A percentile compares a stretch with the other conserved stretches of the same genome.
These are phyloP conservation scores for Paecilomyces fulvus DNA, from an alignment of 2,329 filamentous ascomycete species.

Conservation along the genomic window DNA sequence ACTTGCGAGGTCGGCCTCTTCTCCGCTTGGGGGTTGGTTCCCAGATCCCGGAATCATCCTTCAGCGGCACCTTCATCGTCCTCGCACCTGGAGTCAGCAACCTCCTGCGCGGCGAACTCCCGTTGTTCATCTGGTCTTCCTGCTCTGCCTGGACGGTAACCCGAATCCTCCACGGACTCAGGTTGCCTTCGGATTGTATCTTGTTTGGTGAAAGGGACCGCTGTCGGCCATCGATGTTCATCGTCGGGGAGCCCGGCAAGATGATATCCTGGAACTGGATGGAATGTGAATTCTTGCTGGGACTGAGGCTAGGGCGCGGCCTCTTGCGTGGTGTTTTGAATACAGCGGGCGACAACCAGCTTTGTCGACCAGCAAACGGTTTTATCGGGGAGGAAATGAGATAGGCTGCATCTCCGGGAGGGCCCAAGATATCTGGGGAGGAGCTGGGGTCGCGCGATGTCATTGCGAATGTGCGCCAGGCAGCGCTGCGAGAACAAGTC, in stretches of 20 bases:
- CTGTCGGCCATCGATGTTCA: constrained; percentile 20
- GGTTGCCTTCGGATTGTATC: constrained; percentile 27
- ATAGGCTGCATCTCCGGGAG: constrained; percentile 34
- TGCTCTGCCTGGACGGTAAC: constrained; percentile 42
- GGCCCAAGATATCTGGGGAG: constrained; percentile 35
- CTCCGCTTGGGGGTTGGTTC: constrained; percentile 32
- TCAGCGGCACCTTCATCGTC: constrained; percentile 36
- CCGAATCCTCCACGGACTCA: constrained; percentile 41
- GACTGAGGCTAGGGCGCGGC: constrained; percentile 26
- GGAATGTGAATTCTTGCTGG: constrained; percentile 29
- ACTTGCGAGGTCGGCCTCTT: constrained; percentile 37
- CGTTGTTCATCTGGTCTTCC: constrained; percentile 27
- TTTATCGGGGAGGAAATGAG: constrained; percentile 35
- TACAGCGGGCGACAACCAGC: constrained; percentile 31
- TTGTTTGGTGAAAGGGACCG: constrained; percentile 32
- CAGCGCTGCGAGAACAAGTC: constrained; percentile 9
- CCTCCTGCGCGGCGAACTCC: constrained; percentile 23
- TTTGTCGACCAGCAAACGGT: constrained; percentile 29
- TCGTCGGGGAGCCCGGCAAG: constrained; percentile 30
- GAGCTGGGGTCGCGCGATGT: constrained; percentile 30
- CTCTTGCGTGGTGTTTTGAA: constrained; percentile 27
- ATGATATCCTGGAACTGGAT: constrained; percentile 35
- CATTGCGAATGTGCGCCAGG: constrained; percentile 14
- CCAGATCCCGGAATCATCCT: constrained; percentile 23
- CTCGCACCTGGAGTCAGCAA: constrained; percentile 20